A percentile compares a stretch with the other conserved stretches of the same genome.
These are phyloP conservation scores for Ophiostoma ulmi DNA, from an alignment of 2,329 filamentous ascomycete genomes.

Conservation along the genomic window DNA sequence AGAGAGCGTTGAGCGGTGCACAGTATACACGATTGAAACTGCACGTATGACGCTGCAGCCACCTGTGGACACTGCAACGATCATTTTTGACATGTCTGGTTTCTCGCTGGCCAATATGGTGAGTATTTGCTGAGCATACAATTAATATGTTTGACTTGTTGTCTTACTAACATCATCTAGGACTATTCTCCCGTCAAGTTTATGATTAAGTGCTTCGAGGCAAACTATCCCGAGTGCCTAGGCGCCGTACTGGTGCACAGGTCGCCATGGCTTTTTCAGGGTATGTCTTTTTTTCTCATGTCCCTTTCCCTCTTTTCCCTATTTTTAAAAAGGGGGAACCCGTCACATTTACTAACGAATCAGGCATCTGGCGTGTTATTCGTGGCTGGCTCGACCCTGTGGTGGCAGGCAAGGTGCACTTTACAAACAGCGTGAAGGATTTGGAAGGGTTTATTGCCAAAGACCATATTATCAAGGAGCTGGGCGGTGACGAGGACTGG, in stretches of 20 bases:
- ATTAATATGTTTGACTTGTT: not conserved
- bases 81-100: constrained; percentile 18
- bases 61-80: constrained; percentile 76
- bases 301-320: not conserved
- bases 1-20: constrained; percentile 78
- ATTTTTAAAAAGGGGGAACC: not conserved
- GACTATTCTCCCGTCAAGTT: constrained; percentile 97
- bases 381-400: constrained; percentile 95
- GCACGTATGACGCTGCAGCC: constrained; percentile 74
- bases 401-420: constrained; percentile 88
- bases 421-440: constrained; percentile 76
- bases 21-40: constrained; percentile 91
- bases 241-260: constrained; percentile 91
- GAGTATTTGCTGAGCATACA: constrained; percentile 30
- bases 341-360: constrained; percentile 4
- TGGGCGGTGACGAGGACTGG: constrained; percentile 84
- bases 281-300: constrained; percentile 40
- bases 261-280: constrained; percentile 94
- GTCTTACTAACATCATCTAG: constrained; percentile 35
- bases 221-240: constrained; percentile 92
- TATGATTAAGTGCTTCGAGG: constrained; percentile 99
- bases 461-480: constrained; percentile 69
- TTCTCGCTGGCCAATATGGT: constrained; percentile 95
- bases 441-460: constrained; percentile 69
- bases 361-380: constrained; percentile 94